A percentile compares a stretch with the other conserved stretches of the same genome.
These are phyloP conservation scores for Beauveria sp. DNA, from an alignment of 2,329 filamentous ascomycete species.

Conservation along the genomic window DNA sequence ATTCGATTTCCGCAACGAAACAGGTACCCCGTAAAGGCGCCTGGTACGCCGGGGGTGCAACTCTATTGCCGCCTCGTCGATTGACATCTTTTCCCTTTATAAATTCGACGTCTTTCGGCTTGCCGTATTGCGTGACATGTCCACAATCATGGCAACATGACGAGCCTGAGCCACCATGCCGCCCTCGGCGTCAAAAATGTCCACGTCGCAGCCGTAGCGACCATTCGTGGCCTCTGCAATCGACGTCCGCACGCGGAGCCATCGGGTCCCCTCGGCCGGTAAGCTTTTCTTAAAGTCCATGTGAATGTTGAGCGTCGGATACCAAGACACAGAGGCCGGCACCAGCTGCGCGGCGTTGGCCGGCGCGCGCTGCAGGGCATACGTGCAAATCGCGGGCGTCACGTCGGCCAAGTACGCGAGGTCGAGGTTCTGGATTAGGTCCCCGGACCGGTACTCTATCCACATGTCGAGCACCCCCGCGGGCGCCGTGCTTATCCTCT, in stretches of 20 bases:
- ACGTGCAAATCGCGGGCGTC: not conserved
- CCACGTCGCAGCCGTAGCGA: constrained; percentile 65
- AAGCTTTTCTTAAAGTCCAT: constrained; percentile 69
- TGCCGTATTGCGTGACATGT: constrained; percentile 20
- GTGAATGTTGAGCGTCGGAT: constrained; percentile 68
- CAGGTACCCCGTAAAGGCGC: not conserved
- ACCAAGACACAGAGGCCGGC: constrained; percentile 48
- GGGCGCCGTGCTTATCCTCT: constrained; percentile 11
- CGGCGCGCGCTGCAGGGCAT: not conserved
- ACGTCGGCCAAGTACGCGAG: constrained; percentile 2
- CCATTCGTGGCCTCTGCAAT: constrained; percentile 64
- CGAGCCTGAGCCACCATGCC: constrained; percentile 25
- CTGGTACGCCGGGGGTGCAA: not conserved
- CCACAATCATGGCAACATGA: constrained; percentile 24
- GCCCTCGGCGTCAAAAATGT: constrained; percentile 46
- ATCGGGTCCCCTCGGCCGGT: constrained; percentile 61
- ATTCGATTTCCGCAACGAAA: not conserved
- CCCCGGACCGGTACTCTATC: not conserved
- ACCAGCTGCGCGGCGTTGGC: not conserved
- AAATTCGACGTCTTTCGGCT: constrained; percentile 4
- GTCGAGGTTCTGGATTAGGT: not conserved
- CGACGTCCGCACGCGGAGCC: constrained; percentile 58
- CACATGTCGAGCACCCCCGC: constrained; percentile 18
- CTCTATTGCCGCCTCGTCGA: not conserved
- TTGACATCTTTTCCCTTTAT: not conserved